Evolutionary conservation across 805 yeast species (phyloP).

Genomic region (Brettanomyces custersianus): DNA sequence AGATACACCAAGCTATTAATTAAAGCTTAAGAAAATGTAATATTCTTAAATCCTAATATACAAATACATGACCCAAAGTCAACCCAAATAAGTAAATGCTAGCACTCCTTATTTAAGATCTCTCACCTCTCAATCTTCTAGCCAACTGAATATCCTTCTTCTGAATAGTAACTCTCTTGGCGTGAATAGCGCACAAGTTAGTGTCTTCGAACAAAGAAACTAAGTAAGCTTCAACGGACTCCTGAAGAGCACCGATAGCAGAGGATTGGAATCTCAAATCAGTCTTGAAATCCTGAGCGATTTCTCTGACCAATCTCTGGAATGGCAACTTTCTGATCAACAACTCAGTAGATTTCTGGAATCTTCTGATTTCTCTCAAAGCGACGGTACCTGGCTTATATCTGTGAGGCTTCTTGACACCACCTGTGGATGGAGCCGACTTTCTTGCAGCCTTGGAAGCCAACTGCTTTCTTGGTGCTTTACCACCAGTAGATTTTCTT

Average conservation of each 20-base stretch:
- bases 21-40: background rate
- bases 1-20: background rate
- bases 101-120: slow-evolving; percentile 65
- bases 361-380: slow-evolving; percentile 93
- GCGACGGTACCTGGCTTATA: slow-evolving; percentile 97
- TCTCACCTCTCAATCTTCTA: slow-evolving; percentile 95
- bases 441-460: slow-evolving; percentile 92
- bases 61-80: too few species aligned
- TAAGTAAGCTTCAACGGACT: slow-evolving; percentile 96
- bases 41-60: background rate
- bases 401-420: slow-evolving; percentile 93
- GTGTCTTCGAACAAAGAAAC: slow-evolving; percentile 96
- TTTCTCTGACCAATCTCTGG: slow-evolving; percentile 94
- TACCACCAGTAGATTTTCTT: slow-evolving; percentile 93
- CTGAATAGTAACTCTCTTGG: slow-evolving; percentile 97
- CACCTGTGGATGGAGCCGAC: slow-evolving; percentile 86
- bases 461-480: slow-evolving; percentile 90
- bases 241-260: slow-evolving; percentile 96
- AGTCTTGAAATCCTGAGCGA: slow-evolving; percentile 89
- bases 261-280: slow-evolving; percentile 95
- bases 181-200: slow-evolving; percentile 97
- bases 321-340: slow-evolving; percentile 94
- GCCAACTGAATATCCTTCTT: slow-evolving; percentile 98
- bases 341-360: slow-evolving; percentile 92
- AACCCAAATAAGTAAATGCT: too few species aligned